Evolutionary conservation across 129 eudicot genomes (phyloP), one percentile per base, ranked within the genome.

Genomic region (Pittosporum tobira): DNA sequence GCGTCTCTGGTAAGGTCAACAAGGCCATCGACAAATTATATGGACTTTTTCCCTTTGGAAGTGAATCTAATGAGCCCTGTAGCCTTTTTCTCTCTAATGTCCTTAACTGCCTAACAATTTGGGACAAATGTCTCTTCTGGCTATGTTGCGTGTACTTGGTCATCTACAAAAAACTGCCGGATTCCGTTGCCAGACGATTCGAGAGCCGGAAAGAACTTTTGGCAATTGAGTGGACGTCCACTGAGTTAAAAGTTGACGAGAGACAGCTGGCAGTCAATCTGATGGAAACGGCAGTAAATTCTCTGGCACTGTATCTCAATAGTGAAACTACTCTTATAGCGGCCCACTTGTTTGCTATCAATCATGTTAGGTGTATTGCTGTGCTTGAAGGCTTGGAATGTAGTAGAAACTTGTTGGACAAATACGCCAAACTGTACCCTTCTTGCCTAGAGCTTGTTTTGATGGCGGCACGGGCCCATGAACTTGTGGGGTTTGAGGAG

Each of bases 391-490:
- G 84, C 25, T 52, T 62, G 9, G 81, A 65, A 4, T 64, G 73
- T 62, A 61, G 81, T 72, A 75, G 70, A 49, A 65, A 37, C 38
- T 53, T 85, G 62, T 44, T 76, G 31, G 68, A 79, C 21, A 76
- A 76, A 66, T 85, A 78, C 58, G 23, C 59, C 18, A 74, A 71
- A 42, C 53, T 73, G 38, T 76, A 75, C 62, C 83, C 95, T 5
- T 85, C 77, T 28, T 75, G 95, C 45, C 26, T 71, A 55, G 89
- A 81, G 53, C 83, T 85, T 42, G 72, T 79, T 61, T 59, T 85
- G 58, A 51, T 79, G 66, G 77, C 73, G 10, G 84, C 79, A 64
- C 81, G 83, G 46, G 71, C 75, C 28, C 55, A 71, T 7, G 82
- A 73, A 57, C 19, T 48, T 64, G 56, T 42, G 11, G 83, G 84